Base-by-base conservation (phyloP, 306 rosid genomes). In the Cicer judaicum region DNA sequence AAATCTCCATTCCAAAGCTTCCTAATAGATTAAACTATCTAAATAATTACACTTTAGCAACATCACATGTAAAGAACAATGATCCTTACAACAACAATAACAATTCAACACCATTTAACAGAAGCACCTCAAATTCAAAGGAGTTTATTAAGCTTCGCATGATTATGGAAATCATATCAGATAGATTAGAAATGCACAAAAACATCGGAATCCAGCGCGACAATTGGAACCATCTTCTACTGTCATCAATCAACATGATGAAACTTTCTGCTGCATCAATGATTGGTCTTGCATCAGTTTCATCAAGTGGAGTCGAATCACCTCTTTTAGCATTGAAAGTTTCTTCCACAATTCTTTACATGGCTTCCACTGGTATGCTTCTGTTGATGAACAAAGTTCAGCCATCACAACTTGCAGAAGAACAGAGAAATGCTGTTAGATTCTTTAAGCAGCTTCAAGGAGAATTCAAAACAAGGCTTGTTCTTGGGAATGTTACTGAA, bases 341-440 rank as follows among this genome's bases (percentile, higher is more conserved):
- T 39, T 88, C 92, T 14, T 89, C 96, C 8, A 83, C 84, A 21
- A 38, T 88, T 52, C 92, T 93, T 7, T 93, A 85, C 69, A 72
- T 80, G 62, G 85, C 91, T 10, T 90, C 93, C 21, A 85, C 92
- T 3, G 92, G 83, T 11, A 69, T 93, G 12, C 75, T 83, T 69
- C 52, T 77, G 81, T 76, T 87, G 75, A 88, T 88, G 89, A 93
- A 85, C 91, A 91, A 81, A 70, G 81, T 91, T 67, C 98, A 91
- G 59, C 93, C 98, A 11, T 91, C 98, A 9, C 98, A 93, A 75
- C 89, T 93, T 5, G 91, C 86, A 1, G 97, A 93, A 66, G 96
- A 89, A 43, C 93, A 93, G 7, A 65, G 97, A 68, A 85, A 81
- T 24, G 88, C 92, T 1, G 74, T 87, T 1, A 91, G 95, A 56